Evolutionary conservation across 2,329 filamentous ascomycete genomes (phyloP).

Genomic region (Aspergillus uvarum): DNA sequence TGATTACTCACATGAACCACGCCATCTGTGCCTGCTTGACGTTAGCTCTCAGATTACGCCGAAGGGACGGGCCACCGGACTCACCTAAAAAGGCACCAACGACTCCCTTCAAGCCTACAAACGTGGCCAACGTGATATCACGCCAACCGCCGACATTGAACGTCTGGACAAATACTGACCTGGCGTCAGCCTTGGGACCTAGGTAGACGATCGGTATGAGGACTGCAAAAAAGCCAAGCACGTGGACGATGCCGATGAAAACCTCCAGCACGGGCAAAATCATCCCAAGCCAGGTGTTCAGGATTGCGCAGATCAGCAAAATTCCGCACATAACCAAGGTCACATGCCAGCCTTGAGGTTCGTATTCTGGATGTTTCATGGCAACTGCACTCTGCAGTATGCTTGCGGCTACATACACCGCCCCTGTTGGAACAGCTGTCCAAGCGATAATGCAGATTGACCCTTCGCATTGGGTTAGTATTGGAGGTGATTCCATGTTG

Average conservation of each 20-base stretch:
- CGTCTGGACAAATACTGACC: slow-evolving; percentile 24
- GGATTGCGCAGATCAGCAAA: not conserved
- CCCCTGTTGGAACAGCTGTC: slow-evolving; percentile 2
- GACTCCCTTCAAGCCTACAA: slow-evolving; percentile 24
- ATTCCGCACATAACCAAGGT: slow-evolving; percentile 34
- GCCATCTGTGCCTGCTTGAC: slow-evolving; percentile 4
- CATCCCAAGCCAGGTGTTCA: slow-evolving; percentile 25
- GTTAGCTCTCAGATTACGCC: not conserved
- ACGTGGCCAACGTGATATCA: slow-evolving; percentile 25
- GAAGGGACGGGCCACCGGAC: too few relatives aligned
- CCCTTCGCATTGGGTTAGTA: not conserved
- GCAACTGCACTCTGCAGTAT: slow-evolving; percentile 6
- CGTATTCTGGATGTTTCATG: slow-evolving; percentile 32
- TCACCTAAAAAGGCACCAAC: slow-evolving; percentile 25
- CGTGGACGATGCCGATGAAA: slow-evolving; percentile 49
- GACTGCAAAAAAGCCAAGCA: slow-evolving; percentile 54
- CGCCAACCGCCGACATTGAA: slow-evolving; percentile 24
- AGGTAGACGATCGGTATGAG: slow-evolving; percentile 49
- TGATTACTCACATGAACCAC: slow-evolving; percentile 24
- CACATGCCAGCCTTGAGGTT: slow-evolving; percentile 48
- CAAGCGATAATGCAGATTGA: slow-evolving; percentile 5
- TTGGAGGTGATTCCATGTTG: too few relatives aligned
- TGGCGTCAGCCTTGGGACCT: slow-evolving; percentile 33
- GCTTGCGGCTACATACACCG: slow-evolving; percentile 6
- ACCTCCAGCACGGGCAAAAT: slow-evolving; percentile 50